These are phyloP conservation scores for Massarina eburnea DNA, from an alignment of 2,329 filamentous ascomycete genomes.

Conservation along the genomic window DNA sequence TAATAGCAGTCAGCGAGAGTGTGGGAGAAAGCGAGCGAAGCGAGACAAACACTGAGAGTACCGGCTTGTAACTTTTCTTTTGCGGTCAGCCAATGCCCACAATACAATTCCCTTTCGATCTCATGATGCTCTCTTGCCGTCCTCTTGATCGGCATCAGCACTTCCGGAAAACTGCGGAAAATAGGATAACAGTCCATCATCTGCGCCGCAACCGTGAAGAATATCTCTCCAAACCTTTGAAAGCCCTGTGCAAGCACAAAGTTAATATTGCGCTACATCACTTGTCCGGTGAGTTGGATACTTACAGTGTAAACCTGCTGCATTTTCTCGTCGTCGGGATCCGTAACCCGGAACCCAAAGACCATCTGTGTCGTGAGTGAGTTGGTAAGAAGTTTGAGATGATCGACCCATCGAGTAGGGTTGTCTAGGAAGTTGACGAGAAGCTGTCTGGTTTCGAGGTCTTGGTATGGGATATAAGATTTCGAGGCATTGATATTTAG, in stretches of 20 bases:
- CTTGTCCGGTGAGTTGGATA: background rate
- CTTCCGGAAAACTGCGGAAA: conserved; percentile 43
- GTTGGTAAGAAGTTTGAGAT: conserved; percentile 53
- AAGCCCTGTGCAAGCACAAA: conserved; percentile 32
- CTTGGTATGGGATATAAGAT: conserved; percentile 51
- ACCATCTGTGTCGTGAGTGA: conserved; percentile 54
- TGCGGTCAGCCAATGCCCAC: conserved; percentile 22
- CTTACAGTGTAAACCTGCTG: conserved; percentile 14
- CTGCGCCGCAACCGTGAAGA: conserved; percentile 46
- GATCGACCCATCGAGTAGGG: conserved; percentile 47
- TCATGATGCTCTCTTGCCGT: conserved; percentile 48
- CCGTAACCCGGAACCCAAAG: conserved; percentile 44
- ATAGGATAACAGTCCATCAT: conserved; percentile 52
- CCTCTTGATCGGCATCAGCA: conserved; percentile 34
- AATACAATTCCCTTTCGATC: conserved; percentile 43
- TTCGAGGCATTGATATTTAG: conserved; percentile 17
- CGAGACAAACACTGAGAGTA: conserved; percentile 6
- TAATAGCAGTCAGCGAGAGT: background rate
- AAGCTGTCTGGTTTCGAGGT: conserved; percentile 59
- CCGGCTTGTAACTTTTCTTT: conserved; percentile 20
- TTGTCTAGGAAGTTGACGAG: conserved; percentile 50
- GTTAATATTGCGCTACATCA: background rate
- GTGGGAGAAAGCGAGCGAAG: background rate
- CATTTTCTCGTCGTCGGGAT: conserved; percentile 12
- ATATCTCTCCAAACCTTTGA: conserved; percentile 47